A percentile compares a stretch with the other conserved stretches of the same genome.
These are phyloP conservation scores for Pezicula rhizophila DNA, from an alignment of 2,329 filamentous ascomycete genomes.

Conservation along the genomic window DNA sequence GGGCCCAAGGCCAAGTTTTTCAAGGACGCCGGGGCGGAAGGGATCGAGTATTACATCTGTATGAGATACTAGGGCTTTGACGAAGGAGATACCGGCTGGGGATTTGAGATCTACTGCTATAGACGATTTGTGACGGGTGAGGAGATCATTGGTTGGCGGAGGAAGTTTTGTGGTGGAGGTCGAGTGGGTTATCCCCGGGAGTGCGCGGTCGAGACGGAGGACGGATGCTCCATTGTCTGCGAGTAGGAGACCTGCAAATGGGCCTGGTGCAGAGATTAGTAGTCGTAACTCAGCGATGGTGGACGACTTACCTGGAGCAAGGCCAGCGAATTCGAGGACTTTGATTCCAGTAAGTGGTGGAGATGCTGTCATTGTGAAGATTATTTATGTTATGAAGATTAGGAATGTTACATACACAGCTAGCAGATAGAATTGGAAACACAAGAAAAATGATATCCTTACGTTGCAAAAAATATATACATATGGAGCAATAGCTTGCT, in stretches of 20 bases:
- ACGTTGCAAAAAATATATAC: neutral
- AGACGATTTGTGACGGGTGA: conserved; percentile 76
- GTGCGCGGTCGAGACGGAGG: conserved; percentile 73
- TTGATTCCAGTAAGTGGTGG: conserved; percentile 44
- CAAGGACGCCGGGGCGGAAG: conserved; percentile 84
- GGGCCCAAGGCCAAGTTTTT: conserved; percentile 75
- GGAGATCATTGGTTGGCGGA: conserved; percentile 58
- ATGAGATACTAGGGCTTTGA: conserved; percentile 56
- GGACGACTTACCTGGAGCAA: conserved; percentile 39
- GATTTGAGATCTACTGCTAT: conserved; percentile 76
- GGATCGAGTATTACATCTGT: conserved; percentile 87
- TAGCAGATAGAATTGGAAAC: neutral
- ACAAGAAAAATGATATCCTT: neutral
- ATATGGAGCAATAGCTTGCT: neutral
- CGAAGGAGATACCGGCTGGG: conserved; percentile 52
- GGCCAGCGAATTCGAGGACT: conserved; percentile 55
- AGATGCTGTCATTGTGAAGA: conserved; percentile 14
- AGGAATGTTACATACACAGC: neutral
- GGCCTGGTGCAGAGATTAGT: conserved; percentile 45
- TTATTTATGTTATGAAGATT: neutral
- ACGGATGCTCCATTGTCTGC: conserved; percentile 86
- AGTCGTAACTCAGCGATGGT: neutral
- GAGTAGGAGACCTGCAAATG: conserved; percentile 82
- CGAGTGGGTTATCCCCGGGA: conserved; percentile 35
- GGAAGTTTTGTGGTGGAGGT: conserved; percentile 30